Evolutionary conservation across 2,329 filamentous ascomycete genomes (phyloP), one percentile per base, ranked within the genome.

Genomic region (Bipolaris bicolor): DNA sequence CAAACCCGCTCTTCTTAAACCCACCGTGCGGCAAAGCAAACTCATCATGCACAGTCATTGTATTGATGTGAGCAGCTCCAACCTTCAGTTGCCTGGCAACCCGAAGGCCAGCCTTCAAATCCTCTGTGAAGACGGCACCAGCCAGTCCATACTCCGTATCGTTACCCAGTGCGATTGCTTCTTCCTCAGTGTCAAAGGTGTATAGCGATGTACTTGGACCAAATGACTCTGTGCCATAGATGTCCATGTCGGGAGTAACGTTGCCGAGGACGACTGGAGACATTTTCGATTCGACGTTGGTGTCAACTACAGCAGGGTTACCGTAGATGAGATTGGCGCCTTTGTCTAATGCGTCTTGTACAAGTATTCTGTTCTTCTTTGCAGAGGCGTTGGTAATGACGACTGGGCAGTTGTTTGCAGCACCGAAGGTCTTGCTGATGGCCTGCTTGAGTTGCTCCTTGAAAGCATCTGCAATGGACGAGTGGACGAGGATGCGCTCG

Each of bases 241-340:
- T 40, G 13, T 51, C 37, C 48, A 51, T 51, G 15, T 62, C 49
- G 3, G 53, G 13, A 37, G 55, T 49, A 11, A 67, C 22, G 9
- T 49, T 33, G 11, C 31, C 46, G 22, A 49, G 29, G 15, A 58
- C 49, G 7, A 13, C 26, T 29, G 55, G 52, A 62, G 29, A 61
- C 41, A 40, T 85, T 77, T 3, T 83, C 76, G 10, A 29, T 45
- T 43, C 40, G 40, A 43, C 40, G 22, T 26, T 43, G 4, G 40
- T 24, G 22, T 43, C 40, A 22, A 43, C 40, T 24, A 43, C 15
- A 13, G 40, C 40, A 7, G 40, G 40, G 22, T 26, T 26, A 43
- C 40, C 40, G 40, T 43, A 43, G 22, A 43, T 10, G 13, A 43
- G 40, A 26, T n/a, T 43, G 40, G 40, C 40, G 18, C 40, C 40